Conservation (phyloP, 2,329 filamentous ascomycete species). For the Pseudodiploospora longispora region DNA sequence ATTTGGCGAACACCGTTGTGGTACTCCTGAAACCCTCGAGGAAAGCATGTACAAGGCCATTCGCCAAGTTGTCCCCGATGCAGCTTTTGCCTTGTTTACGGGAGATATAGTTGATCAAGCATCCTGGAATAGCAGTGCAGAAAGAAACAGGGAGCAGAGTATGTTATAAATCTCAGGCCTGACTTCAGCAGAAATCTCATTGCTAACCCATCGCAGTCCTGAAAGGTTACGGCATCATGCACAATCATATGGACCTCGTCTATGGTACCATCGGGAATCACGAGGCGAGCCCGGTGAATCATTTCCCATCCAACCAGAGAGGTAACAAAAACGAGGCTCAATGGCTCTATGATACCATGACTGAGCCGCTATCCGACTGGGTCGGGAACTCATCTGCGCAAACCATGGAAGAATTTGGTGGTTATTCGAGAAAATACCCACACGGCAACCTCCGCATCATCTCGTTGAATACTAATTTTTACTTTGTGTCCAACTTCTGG, state of each 20-base stretch:
- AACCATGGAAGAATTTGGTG: constrained; percentile 33
- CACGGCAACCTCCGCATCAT: constrained; percentile 45
- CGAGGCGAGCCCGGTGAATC: constrained; percentile 45
- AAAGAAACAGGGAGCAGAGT: constrained; percentile 24
- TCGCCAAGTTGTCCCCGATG: constrained; percentile 34
- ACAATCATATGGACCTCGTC: constrained; percentile 31
- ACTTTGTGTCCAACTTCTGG: constrained; percentile 50
- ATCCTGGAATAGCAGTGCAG: constrained; percentile 35
- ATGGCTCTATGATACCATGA: constrained; percentile 46
- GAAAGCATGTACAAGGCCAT: constrained; percentile 48
- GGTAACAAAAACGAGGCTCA: constrained; percentile 27
- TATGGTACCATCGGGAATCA: constrained; percentile 51
- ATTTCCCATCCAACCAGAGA: constrained; percentile 35
- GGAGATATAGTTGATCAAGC: constrained; percentile 50
- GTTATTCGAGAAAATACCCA: constrained; percentile 40
- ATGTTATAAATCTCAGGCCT: constrained; percentile 1
- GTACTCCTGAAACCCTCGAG: constrained; percentile 42
- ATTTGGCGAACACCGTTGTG: constrained; percentile 46
- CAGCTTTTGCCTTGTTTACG: constrained; percentile 48
- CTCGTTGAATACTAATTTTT: constrained; percentile 52
- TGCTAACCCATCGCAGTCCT: constrained; percentile 24
- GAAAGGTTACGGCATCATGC: constrained; percentile 40
- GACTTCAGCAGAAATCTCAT: constrained; percentile 1
- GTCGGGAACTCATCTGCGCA: constrained; percentile 27
- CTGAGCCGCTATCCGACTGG: constrained; percentile 38